Conservation (phyloP, 2,329 filamentous ascomycete species). For the Blastomyces emzantsi region DNA sequence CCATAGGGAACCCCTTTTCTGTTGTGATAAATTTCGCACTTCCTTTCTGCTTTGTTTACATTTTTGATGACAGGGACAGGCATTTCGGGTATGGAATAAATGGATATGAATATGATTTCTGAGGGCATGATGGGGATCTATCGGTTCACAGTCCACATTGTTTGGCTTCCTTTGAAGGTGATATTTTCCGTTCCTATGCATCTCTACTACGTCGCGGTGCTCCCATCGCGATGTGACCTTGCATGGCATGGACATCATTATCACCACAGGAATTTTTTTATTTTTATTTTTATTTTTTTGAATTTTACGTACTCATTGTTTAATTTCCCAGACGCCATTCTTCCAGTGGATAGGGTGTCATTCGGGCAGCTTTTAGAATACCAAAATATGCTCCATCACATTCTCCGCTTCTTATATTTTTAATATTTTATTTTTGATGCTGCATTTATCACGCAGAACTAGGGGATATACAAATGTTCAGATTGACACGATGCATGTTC, state of each 20-base stretch:
- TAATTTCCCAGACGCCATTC: not conserved
- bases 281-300: too few species aligned
- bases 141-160: not conserved
- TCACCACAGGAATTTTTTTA: not conserved
- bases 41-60: not conserved
- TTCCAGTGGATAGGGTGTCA: not conserved
- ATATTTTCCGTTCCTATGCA: not conserved
- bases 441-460: not conserved
- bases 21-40: not conserved
- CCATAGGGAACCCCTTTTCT: not conserved
- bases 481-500: not conserved
- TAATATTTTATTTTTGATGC: not conserved
- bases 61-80: not conserved
- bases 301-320: not conserved
- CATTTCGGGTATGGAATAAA: not conserved
- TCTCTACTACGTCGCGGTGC: not conserved
- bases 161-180: not conserved
- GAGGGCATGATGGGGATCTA: not conserved
- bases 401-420: not conserved
- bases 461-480: too few species aligned
- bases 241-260: not conserved
- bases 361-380: not conserved
- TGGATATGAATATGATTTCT: not conserved
- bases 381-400: not conserved
- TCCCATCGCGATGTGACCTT: not conserved